Conservation (phyloP, 2,329 filamentous ascomycete genomes). For the Tolypocladium ophioglossoides region DNA sequence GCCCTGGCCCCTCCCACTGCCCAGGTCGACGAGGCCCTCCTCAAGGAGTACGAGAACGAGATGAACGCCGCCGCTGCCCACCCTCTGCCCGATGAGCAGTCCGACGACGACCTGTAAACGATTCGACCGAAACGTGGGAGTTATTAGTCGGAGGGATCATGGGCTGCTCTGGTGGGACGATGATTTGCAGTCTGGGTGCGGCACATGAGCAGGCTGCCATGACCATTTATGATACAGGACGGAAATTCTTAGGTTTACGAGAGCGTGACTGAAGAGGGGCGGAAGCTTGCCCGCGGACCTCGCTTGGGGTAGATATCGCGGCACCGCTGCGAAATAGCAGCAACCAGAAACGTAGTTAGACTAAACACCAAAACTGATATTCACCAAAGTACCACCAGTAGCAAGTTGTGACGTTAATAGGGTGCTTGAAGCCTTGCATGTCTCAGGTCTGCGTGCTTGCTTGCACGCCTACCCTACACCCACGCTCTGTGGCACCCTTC, state of each 20-base stretch:
- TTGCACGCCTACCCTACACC: neutral
- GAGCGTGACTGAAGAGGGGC: conserved; percentile 24
- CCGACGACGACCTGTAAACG: conserved; percentile 56
- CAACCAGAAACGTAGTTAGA: conserved; percentile 23
- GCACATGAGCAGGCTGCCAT: conserved; percentile 20
- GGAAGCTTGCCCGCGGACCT: conserved; percentile 18
- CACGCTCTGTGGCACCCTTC: neutral
- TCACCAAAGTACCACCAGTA: conserved; percentile 6
- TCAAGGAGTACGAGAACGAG: conserved; percentile 77
- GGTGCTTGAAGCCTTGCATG: neutral
- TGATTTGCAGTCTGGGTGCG: conserved; percentile 12
- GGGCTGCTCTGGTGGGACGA: conserved; percentile 12
- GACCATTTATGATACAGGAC: conserved; percentile 27
- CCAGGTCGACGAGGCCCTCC: conserved; percentile 72
- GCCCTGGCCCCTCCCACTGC: conserved; percentile 92
- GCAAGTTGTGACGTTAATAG: neutral
- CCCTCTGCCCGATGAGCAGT: conserved; percentile 92
- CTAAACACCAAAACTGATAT: conserved; percentile 20
- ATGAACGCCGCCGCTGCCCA: conserved; percentile 70
- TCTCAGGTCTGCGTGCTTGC: neutral
- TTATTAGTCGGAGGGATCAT: conserved; percentile 11
- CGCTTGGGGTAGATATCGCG: conserved; percentile 20
- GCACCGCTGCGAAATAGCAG: conserved; percentile 19
- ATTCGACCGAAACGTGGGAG: conserved; percentile 11
- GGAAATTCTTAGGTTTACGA: conserved; percentile 21